Base-by-base conservation (phyloP, 768 basidiomycete genomes). In the Russula ochroleuca region DNA sequence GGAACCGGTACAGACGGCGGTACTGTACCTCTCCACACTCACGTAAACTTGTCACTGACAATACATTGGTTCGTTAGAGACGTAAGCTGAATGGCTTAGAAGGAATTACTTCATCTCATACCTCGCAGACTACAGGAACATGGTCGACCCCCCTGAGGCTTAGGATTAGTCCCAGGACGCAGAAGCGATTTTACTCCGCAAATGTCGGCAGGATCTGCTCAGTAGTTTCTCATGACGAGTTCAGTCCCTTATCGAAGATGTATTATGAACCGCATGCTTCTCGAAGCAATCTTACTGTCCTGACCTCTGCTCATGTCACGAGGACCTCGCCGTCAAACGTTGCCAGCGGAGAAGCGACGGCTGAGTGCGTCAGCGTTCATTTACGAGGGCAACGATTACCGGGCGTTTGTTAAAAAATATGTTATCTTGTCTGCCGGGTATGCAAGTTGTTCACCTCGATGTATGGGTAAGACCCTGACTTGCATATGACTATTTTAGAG, bases 261-360 rank as follows among this genome's bases (percentile, higher is more conserved):
- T 70, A 71, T 50, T 70, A 72, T 31, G 40, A 61, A 38, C 71
- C 71, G 9, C 67, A 69, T 48, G 51, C 64, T 14, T 58, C 62
- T 7, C 64, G 70, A 23, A 49, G 23, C 25, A 72, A 72, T 53
- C 54, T 72, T 9, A 28, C 23, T 14, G 71, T 72, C 48, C 56
- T 72, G 28, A 59, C 65, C 64, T 33, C n/a, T n/a, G n/a, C n/a
- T n/a, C n/a, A n/a, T n/a, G n/a, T n/a, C n/a, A n/a, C n/a, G n/a
- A n/a, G n/a, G 41, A 37, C 63, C 21, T 52, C 54, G 17, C 25
- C 63, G 19, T 47, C 48, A n/a, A 54, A 63, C 48, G 25, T 11
- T 28, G 23, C 19, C 5, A 28, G n/a, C 2, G 54, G 45, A 33
- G 51, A 28, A 19, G 52, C 51, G 15, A 57, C 55, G 1, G 66